A percentile compares a stretch with the other conserved stretches of the same genome.
Conservation (phyloP, 345 rosid genomes). For the Salix caprea region DNA sequence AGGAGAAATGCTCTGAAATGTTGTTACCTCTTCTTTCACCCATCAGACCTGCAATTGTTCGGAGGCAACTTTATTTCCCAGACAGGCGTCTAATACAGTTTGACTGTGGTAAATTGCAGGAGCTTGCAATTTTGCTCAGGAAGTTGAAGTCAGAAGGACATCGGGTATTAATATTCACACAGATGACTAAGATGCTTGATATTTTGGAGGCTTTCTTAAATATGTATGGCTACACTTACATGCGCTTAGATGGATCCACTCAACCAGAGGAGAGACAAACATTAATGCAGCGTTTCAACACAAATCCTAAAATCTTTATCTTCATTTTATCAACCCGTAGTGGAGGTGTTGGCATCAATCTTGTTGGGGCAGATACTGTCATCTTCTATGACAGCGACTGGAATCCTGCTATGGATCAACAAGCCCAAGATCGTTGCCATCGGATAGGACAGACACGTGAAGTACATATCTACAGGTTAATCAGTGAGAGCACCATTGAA, state of each 20-base stretch:
- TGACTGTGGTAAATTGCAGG: conserved; percentile 98
- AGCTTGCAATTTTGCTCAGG: conserved; percentile 86
- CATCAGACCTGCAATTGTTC: conserved; percentile 89
- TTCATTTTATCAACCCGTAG: conserved; percentile 98
- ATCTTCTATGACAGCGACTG: conserved; percentile 99
- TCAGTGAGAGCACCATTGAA: conserved; percentile 97
- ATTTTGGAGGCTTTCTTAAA: conserved; percentile 92
- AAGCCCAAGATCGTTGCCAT: conserved; percentile 99
- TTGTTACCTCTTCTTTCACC: conserved; percentile 77
- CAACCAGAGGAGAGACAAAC: conserved; percentile 99
- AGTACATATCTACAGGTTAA: conserved; percentile 92
- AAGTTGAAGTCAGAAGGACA: conserved; percentile 92
- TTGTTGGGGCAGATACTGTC: conserved; percentile 99
- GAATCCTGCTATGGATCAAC: conserved; percentile 99
- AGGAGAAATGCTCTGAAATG: conserved; percentile 58
- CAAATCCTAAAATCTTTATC: conserved; percentile 94
- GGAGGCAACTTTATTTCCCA: conserved; percentile 94
- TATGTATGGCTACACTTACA: conserved; percentile 93
- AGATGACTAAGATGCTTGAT: conserved; percentile 99
- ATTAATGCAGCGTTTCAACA: conserved; percentile 98
- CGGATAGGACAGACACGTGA: conserved; percentile 99
- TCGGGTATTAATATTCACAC: conserved; percentile 94
- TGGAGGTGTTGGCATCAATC: conserved; percentile 98
- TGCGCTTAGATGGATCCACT: conserved; percentile 99
- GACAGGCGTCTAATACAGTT: conserved; percentile 98